phyloP scores from a whole-genome alignment of 352 stramenopile genomes.

The Phytophthora constricta region DNA sequence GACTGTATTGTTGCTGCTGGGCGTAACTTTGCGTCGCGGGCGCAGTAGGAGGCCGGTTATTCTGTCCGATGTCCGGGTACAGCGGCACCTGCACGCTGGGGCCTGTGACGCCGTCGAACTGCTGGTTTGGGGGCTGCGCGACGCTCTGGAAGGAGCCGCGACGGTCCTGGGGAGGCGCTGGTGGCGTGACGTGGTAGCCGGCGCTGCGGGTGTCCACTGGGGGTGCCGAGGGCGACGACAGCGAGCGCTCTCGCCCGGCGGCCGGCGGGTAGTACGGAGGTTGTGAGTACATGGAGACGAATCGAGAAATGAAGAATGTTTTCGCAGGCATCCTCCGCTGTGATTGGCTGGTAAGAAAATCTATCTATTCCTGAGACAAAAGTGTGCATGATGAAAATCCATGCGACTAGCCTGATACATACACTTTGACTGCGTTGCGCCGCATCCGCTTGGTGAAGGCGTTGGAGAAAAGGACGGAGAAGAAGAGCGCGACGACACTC shows the following conservation, averaged over 20 bases:
- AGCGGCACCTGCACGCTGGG: conserved; percentile 22
- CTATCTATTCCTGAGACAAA: neutral
- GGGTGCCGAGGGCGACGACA: conserved; percentile 50
- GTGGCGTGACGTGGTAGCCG: conserved; percentile 32
- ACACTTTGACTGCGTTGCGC: conserved; percentile 66
- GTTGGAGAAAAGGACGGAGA: conserved; percentile 43
- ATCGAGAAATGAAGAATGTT: conserved; percentile 32
- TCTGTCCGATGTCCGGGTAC: conserved; percentile 33
- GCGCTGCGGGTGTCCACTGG: conserved; percentile 28
- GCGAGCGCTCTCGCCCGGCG: conserved; percentile 18
- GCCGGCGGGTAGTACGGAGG: conserved; percentile 17
- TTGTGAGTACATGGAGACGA: conserved; percentile 28
- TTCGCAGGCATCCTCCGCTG: no score
- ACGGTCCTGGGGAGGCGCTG: conserved; percentile 24
- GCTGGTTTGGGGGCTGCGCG: conserved; percentile 21
- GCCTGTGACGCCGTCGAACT: conserved; percentile 19
- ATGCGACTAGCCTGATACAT: conserved; percentile 29
- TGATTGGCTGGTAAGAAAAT: no score
- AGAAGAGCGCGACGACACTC: conserved; percentile 31
- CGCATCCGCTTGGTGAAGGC: conserved; percentile 58
- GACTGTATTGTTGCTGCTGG: neutral
- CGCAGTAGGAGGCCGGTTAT: conserved; percentile 8
- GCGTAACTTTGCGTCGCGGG: conserved; percentile 8
- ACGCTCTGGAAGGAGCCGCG: conserved; percentile 34
- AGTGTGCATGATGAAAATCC: neutral